Conservation (phyloP, 1,284 basidiomycete genomes). For the Ustilago trichophora region DNA sequence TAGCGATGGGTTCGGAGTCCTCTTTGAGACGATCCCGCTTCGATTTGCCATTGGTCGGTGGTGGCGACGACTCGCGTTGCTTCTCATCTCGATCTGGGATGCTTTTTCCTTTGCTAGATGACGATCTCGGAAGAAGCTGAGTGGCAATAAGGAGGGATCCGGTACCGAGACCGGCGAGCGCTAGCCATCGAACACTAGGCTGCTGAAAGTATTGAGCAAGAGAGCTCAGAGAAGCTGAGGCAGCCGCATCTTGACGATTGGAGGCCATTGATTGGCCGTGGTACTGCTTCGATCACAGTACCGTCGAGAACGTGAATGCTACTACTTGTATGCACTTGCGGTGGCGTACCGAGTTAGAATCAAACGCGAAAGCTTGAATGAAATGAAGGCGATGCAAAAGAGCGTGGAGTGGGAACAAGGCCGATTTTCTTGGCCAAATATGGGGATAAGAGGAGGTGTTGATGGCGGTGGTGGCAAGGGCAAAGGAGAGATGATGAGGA, state of each 20-base stretch:
- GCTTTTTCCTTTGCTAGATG: not conserved
- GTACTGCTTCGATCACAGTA: not conserved
- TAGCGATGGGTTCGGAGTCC: constrained; percentile 41
- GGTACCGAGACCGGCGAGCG: constrained; percentile 32
- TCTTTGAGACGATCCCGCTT: constrained; percentile 34
- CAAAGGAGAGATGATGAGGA: not conserved
- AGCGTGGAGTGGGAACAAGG: not conserved
- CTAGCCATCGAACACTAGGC: constrained; percentile 26
- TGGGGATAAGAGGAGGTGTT: too few relatives aligned
- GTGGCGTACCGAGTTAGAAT: not conserved
- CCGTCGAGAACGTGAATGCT: not conserved
- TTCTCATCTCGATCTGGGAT: not conserved
- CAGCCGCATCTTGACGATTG: constrained; percentile 25
- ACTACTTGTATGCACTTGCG: not conserved
- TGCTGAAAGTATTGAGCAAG: constrained; percentile 22
- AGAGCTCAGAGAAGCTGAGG: constrained; percentile 22
- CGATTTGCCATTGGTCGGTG: constrained; percentile 11
- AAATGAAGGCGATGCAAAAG: not conserved
- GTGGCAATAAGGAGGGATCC: constrained; percentile 23
- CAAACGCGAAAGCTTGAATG: not conserved
- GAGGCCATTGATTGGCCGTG: constrained; percentile 17
- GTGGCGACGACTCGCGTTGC: constrained; percentile 13
- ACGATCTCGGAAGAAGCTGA: constrained; percentile 3
- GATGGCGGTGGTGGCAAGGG: not conserved
- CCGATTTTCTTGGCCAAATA: not conserved